Conservation (phyloP, 2,329 filamentous ascomycete genomes). For the Phialophora chinensis region DNA sequence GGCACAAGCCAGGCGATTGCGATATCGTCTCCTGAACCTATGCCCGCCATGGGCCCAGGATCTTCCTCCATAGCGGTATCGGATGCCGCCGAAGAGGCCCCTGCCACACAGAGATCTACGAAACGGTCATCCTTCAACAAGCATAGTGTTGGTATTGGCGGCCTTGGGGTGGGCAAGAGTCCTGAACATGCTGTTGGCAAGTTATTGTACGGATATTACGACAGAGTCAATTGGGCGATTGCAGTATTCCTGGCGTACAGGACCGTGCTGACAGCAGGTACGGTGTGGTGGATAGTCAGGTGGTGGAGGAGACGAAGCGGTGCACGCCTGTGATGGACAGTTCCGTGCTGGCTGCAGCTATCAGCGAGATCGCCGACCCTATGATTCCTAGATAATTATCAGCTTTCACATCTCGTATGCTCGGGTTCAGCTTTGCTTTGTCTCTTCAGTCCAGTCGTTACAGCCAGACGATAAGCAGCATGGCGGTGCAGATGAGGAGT, state of each 20-base stretch:
- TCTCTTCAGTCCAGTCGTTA: neutral
- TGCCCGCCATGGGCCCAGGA: conserved; percentile 25
- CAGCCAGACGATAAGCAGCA: neutral
- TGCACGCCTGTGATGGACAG: neutral
- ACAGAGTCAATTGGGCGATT: conserved; percentile 48
- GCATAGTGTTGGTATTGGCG: conserved; percentile 49
- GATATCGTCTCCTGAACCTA: conserved; percentile 23
- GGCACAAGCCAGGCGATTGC: conserved; percentile 39
- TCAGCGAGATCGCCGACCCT: neutral
- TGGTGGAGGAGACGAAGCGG: conserved; percentile 30
- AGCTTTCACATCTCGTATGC: neutral
- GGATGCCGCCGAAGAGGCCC: conserved; percentile 23
- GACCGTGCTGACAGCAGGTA: conserved; percentile 39
- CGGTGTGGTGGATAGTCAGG: conserved; percentile 31
- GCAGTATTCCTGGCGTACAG: conserved; percentile 50
- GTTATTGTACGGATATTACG: conserved; percentile 53
- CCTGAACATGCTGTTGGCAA: conserved; percentile 49
- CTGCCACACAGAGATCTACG: conserved; percentile 1
- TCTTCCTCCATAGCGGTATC: conserved; percentile 6
- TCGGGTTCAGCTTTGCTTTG: neutral
- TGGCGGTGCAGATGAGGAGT: too few relatives aligned
- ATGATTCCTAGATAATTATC: neutral
- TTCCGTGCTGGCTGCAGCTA: neutral
- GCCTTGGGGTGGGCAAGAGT: conserved; percentile 47
- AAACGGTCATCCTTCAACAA: conserved; percentile 39